Evolutionary conservation across 768 basidiomycete species (phyloP).

Genomic region (Xanthoconium stramineum): DNA sequence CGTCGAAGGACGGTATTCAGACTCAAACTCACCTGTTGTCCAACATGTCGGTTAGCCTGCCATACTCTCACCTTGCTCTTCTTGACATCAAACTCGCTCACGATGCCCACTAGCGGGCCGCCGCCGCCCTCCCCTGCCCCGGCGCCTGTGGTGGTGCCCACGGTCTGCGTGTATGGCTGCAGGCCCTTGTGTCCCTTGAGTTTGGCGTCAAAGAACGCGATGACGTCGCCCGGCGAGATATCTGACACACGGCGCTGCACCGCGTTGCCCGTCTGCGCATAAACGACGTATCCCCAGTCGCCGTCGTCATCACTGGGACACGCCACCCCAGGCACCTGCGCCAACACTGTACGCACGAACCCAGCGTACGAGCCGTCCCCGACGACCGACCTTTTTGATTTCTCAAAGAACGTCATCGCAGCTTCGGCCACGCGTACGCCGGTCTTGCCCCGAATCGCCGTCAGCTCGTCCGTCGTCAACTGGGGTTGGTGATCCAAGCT

Average conservation of each 20-base stretch:
- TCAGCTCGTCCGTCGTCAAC: constrained; percentile 62
- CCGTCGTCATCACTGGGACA: constrained; percentile 31
- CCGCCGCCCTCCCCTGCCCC: constrained; percentile 36
- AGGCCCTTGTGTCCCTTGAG: constrained; percentile 81
- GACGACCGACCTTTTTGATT: constrained; percentile 72
- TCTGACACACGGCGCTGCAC: constrained; percentile 77
- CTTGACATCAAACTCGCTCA: constrained; percentile 81
- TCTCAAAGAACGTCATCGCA: constrained; percentile 64
- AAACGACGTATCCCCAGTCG: constrained; percentile 70
- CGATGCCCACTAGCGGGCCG: constrained; percentile 63
- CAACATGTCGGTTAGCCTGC: constrained; percentile 85
- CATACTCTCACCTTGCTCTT: constrained; percentile 83
- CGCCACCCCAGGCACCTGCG: constrained; percentile 60
- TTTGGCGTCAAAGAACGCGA: constrained; percentile 70
- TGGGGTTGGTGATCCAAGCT: constrained; percentile 32
- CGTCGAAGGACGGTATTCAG: background rate
- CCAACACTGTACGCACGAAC: constrained; percentile 66
- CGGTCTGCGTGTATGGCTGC: constrained; percentile 62
- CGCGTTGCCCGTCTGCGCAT: constrained; percentile 59
- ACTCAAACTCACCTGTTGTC: constrained; percentile 62
- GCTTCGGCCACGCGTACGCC: constrained; percentile 73
- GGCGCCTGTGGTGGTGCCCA: constrained; percentile 30
- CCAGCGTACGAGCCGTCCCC: constrained; percentile 85
- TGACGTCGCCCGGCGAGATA: constrained; percentile 83
- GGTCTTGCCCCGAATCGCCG: constrained; percentile 65